Percentiles rank a stretch among this genome's conserved stretches.
These are phyloP conservation scores for Ustilago nuda DNA, from an alignment of 1,284 basidiomycete genomes.

Conservation along the genomic window DNA sequence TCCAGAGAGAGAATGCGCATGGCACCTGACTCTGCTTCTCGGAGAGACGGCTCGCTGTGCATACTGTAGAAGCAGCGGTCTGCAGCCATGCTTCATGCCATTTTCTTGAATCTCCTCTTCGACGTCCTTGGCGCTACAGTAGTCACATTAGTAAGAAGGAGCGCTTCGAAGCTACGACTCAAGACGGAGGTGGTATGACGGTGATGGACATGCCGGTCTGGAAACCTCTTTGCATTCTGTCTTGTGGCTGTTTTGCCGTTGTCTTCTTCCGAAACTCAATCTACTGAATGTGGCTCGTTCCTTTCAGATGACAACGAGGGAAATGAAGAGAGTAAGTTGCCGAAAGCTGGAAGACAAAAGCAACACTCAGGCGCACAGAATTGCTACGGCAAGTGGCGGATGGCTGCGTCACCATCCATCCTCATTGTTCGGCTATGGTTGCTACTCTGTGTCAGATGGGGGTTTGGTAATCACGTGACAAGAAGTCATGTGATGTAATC, in stretches of 20 bases:
- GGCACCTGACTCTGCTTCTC: conserved; percentile 1
- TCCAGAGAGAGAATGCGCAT: not conserved
- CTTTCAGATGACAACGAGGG: not conserved
- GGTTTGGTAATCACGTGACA: not conserved
- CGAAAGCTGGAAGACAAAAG: not conserved
- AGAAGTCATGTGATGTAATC: no score
- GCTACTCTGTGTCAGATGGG: not conserved
- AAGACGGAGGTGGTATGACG: no score
- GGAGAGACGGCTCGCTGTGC: conserved; percentile 2
- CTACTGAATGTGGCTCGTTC: not conserved
- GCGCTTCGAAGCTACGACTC: no score
- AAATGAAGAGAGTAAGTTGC: not conserved
- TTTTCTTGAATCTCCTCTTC: no score
- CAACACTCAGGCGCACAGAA: not conserved
- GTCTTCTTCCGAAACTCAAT: not conserved
- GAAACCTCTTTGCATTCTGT: not conserved
- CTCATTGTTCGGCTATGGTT: not conserved
- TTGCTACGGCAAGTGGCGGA: conserved; percentile 1
- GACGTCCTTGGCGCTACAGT: no score
- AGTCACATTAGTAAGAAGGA: no score
- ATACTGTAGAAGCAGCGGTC: conserved; percentile 2
- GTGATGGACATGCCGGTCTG: not conserved
- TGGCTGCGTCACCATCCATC: not conserved
- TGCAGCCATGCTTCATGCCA: not conserved
- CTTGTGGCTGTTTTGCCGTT: not conserved